Evolutionary conservation across 352 stramenopile species (phyloP).

Genomic region (Aphanomyces stellatus): DNA sequence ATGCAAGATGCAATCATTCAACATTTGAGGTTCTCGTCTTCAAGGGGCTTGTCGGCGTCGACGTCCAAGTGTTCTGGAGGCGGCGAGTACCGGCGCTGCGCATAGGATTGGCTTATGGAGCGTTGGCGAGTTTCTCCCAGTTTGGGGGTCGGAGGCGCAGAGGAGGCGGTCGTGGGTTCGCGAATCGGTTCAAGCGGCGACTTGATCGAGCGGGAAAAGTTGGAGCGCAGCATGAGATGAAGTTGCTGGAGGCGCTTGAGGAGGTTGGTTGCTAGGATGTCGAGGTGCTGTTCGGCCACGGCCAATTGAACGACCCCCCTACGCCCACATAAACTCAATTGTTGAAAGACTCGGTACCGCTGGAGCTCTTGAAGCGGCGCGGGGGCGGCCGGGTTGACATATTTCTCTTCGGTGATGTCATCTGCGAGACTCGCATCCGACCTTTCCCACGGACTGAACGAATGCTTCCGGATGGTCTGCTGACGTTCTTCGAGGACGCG

Average conservation of each 20-base stretch:
- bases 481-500: constrained; percentile 7
- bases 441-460: constrained; percentile 12
- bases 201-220: constrained; percentile 1
- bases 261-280: not conserved
- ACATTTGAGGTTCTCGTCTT: not conserved
- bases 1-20: not conserved
- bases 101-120: not conserved
- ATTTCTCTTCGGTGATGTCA: not conserved
- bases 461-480: not conserved
- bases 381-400: not conserved
- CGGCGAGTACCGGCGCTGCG: not conserved
- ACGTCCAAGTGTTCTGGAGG: not conserved
- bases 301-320: not conserved
- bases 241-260: constrained; percentile 1
- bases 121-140: too few relatives aligned
- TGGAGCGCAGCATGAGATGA: not conserved
- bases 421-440: not conserved
- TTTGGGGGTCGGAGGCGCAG: too few relatives aligned
- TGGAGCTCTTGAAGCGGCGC: not conserved
- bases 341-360: not conserved
- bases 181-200: not conserved
- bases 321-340: not conserved
- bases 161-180: too few relatives aligned
- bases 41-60: not conserved
- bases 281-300: not conserved